These are phyloP conservation scores for Sisymbrium altissimum DNA, from an alignment of 345 rosid genomes.

Conservation along the genomic window DNA sequence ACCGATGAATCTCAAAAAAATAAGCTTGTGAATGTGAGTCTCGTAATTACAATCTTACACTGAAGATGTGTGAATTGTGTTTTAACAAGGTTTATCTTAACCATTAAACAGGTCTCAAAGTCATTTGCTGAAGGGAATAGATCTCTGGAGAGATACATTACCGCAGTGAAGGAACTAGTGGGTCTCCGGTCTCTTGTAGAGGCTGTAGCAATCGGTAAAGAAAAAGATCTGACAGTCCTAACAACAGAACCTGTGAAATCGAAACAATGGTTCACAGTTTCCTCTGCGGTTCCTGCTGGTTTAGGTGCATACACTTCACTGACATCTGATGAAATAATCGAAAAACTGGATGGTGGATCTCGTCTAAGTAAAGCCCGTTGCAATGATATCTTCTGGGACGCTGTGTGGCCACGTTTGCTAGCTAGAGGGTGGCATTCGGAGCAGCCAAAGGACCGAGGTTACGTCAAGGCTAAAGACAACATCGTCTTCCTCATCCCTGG, in stretches of 20 bases:
- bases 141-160: slow-evolving; percentile 47
- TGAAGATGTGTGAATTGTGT: not conserved
- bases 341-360: slow-evolving; percentile 41
- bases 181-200: slow-evolving; percentile 49
- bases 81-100: not conserved
- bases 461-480: slow-evolving; percentile 35
- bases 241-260: slow-evolving; percentile 39
- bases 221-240: slow-evolving; percentile 52
- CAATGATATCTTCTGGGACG: slow-evolving; percentile 72
- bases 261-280: slow-evolving; percentile 39
- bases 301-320: slow-evolving; percentile 43
- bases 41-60: not conserved
- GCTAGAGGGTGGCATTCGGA: slow-evolving; percentile 77
- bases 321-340: slow-evolving; percentile 45
- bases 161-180: slow-evolving; percentile 37
- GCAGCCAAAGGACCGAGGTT: slow-evolving; percentile 45
- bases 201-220: slow-evolving; percentile 65
- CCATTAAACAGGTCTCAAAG: slow-evolving; percentile 48
- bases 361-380: slow-evolving; percentile 67
- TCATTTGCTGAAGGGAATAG: slow-evolving; percentile 49
- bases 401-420: slow-evolving; percentile 76
- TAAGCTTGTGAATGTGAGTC: slow-evolving; percentile 28
- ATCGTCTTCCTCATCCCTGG: slow-evolving; percentile 64
- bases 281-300: slow-evolving; percentile 14
- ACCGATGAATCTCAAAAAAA: slow-evolving; percentile 28